Evolutionary conservation across 106 monocot genomes (phyloP).

Genomic region (Allium fistulosum): DNA sequence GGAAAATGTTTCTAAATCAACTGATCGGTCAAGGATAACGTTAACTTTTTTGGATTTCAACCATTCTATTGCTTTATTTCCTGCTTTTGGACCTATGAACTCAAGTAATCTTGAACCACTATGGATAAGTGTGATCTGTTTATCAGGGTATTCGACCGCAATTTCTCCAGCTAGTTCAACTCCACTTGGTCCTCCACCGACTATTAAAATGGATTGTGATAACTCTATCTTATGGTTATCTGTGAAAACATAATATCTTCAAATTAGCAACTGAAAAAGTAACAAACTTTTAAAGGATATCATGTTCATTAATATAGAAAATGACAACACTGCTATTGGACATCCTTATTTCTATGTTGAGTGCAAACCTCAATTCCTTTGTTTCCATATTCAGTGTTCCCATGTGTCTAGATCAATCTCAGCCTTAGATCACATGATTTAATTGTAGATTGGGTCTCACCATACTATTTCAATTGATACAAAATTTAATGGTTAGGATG

Average conservation of each 20-base stretch:
- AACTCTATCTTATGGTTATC: slow-evolving; percentile 24
- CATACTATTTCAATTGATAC: too few species aligned
- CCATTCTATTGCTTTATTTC: slow-evolving; percentile 21
- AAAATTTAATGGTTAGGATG: too few species aligned
- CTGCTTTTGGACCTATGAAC: slow-evolving; percentile 27
- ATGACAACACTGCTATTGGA: too few species aligned
- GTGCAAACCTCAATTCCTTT: too few species aligned
- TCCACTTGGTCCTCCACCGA: slow-evolving; percentile 29
- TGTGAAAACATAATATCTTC: background rate
- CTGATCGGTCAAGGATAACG: slow-evolving; percentile 15
- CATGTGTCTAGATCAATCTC: too few species aligned
- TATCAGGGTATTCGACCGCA: slow-evolving; percentile 29
- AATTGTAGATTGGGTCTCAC: too few species aligned
- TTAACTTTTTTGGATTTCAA: slow-evolving; percentile 18
- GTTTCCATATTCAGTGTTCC: too few species aligned
- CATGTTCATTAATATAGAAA: too few species aligned
- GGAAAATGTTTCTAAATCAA: slow-evolving; percentile 13
- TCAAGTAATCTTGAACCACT: slow-evolving; percentile 20
- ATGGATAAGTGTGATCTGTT: slow-evolving; percentile 24
- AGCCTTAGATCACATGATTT: too few species aligned
- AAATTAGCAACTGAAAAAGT: background rate
- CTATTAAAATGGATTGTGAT: slow-evolving; percentile 21
- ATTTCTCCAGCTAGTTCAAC: slow-evolving; percentile 32
- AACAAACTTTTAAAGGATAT: too few species aligned
- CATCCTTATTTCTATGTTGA: too few species aligned